Conservation (phyloP, 108 stramenopile genomes). For the Bacterosira constricta region DNA sequence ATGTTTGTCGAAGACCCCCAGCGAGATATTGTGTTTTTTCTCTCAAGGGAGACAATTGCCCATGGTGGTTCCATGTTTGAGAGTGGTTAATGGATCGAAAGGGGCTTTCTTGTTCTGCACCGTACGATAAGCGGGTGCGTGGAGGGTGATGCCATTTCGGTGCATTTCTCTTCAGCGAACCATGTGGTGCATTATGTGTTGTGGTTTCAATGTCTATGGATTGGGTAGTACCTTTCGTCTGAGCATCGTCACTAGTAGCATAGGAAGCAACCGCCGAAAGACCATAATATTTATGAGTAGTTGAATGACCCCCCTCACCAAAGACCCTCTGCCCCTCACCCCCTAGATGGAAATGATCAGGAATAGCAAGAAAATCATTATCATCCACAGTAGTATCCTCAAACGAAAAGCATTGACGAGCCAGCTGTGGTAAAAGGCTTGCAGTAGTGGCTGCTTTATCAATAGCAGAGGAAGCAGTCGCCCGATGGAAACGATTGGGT, state of each 20-base stretch:
- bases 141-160: conserved; percentile 3
- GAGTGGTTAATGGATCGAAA: conserved; percentile 16
- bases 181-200: not conserved
- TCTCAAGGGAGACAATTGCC: not conserved
- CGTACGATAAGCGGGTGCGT: not conserved
- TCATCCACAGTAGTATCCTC: conserved; percentile 48
- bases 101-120: not conserved
- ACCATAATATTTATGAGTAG: conserved; percentile 26
- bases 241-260: not conserved
- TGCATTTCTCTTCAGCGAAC: not conserved
- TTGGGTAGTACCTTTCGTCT: not conserved
- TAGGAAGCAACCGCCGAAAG: conserved; percentile 44
- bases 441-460: conserved; percentile 5
- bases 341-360: not conserved
- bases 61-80: conserved; percentile 16
- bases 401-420: conserved; percentile 47
- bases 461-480: conserved; percentile 7
- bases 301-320: not conserved
- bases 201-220: not conserved
- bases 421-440: conserved; percentile 36
- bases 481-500: conserved; percentile 2
- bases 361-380: conserved; percentile 12
- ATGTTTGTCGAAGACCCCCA: not conserved
- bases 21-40: not conserved
- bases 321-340: not conserved